Conservation (phyloP, 805 yeast genomes). For the Sporopachydermia quercuum region DNA sequence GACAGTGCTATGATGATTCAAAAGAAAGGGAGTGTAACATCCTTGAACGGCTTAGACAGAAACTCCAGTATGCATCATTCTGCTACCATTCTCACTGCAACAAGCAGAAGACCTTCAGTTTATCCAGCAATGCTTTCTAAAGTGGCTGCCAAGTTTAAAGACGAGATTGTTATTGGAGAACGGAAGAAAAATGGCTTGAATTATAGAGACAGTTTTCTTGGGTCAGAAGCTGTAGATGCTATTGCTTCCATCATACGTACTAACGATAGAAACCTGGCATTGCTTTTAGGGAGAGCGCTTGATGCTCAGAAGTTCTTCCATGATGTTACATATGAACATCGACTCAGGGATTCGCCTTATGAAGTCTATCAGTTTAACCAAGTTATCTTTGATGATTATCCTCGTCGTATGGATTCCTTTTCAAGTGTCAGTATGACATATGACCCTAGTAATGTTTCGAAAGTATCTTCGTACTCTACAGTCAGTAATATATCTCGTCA, state of each 20-base stretch:
- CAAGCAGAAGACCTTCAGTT: slow-evolving; percentile 46
- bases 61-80: no score
- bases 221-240: slow-evolving; percentile 86
- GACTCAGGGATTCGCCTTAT: slow-evolving; percentile 72
- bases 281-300: slow-evolving; percentile 75
- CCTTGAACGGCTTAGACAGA: no score
- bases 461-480: neutral
- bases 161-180: slow-evolving; percentile 53
- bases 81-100: slow-evolving; percentile 31
- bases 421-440: neutral
- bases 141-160: slow-evolving; percentile 69
- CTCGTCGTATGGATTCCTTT: neutral
- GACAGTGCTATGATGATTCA: no score
- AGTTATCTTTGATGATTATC: slow-evolving; percentile 14
- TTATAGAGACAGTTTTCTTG: slow-evolving; percentile 87
- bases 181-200: slow-evolving; percentile 82
- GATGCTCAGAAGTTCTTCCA: slow-evolving; percentile 92
- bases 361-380: slow-evolving; percentile 81
- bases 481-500: neutral
- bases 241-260: slow-evolving; percentile 76
- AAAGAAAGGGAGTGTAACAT: no score
- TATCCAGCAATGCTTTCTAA: slow-evolving; percentile 83
- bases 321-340: slow-evolving; percentile 89
- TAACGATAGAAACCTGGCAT: slow-evolving; percentile 79
- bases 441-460: no score